phyloP scores from a whole-genome alignment of 1,284 basidiomycete genomes.

The Trichosporon inkin region DNA sequence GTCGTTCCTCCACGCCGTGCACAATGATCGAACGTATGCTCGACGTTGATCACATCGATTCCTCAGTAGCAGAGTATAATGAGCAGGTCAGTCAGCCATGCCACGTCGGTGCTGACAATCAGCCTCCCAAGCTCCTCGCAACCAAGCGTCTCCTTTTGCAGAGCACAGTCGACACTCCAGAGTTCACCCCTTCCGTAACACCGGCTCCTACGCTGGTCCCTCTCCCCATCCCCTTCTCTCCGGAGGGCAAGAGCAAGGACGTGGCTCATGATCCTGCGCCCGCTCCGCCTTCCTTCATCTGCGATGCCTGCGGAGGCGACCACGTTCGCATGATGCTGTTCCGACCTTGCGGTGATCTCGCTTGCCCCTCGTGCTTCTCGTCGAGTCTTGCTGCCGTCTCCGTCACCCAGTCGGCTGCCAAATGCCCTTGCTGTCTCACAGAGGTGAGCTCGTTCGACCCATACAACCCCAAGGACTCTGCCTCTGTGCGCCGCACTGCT shows the following conservation, averaged over 20 bases:
- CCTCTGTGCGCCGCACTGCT: constrained; percentile 3
- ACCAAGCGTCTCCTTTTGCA: background rate
- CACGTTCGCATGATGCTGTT: constrained; percentile 24
- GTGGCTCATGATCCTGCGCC: background rate
- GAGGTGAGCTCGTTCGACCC: constrained; percentile 25
- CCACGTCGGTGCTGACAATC: background rate
- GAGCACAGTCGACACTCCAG: background rate
- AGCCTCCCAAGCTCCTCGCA: background rate
- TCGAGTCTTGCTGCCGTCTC: constrained; percentile 39
- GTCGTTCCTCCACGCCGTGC: background rate
- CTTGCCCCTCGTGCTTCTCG: constrained; percentile 40
- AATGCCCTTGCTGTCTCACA: constrained; percentile 35
- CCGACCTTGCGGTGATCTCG: constrained; percentile 34
- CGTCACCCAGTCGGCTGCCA: constrained; percentile 27
- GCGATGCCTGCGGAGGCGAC: constrained; percentile 24
- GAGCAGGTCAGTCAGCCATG: background rate
- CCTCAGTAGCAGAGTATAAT: background rate
- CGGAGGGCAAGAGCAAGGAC: background rate
- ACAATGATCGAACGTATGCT: constrained; percentile 1
- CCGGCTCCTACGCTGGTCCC: background rate
- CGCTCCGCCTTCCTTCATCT: constrained; percentile 1
- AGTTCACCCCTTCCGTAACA: background rate
- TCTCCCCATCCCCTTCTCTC: background rate
- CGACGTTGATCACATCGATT: background rate
- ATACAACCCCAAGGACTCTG: constrained; percentile 10